A percentile compares a stretch with the other conserved stretches of the same genome.
phyloP scores from a whole-genome alignment of 129 eudicot genomes.

The Arctium minus region DNA sequence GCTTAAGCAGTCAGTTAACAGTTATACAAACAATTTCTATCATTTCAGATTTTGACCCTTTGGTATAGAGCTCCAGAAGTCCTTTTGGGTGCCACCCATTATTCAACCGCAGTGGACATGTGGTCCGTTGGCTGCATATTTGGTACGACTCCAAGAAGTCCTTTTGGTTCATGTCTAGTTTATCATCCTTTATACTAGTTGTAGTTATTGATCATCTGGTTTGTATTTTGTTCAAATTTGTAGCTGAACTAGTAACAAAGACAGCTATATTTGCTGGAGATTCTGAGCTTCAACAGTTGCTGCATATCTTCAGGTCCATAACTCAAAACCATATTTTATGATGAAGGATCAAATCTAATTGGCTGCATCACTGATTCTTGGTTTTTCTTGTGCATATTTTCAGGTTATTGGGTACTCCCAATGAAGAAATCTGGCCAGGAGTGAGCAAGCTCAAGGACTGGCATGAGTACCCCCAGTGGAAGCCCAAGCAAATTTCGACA shows the following conservation, averaged over 20 bases:
- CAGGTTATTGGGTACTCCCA: slow-evolving; percentile 92
- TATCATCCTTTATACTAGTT: background rate
- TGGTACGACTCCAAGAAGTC: slow-evolving; percentile 38
- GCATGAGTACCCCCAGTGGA: slow-evolving; percentile 97
- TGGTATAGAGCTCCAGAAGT: slow-evolving; percentile 99
- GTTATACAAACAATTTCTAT: background rate
- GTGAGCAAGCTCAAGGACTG: slow-evolving; percentile 79
- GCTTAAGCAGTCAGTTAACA: background rate
- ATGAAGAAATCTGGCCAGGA: slow-evolving; percentile 90
- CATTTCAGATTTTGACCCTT: slow-evolving; percentile 81
- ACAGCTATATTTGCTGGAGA: slow-evolving; percentile 85
- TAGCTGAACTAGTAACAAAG: slow-evolving; percentile 79
- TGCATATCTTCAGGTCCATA: slow-evolving; percentile 86
- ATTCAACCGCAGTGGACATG: slow-evolving; percentile 91
- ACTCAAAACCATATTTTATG: background rate
- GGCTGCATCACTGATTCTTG: background rate
- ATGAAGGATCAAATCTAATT: background rate
- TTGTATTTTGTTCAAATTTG: background rate
- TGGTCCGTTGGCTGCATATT: slow-evolving; percentile 99
- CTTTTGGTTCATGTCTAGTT: background rate
- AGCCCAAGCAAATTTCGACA: slow-evolving; percentile 50
- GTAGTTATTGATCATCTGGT: background rate
- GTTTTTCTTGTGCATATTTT: background rate
- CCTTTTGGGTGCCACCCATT: slow-evolving; percentile 93
- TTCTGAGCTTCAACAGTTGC: slow-evolving; percentile 92